phyloP scores from a whole-genome alignment of 306 rosid species.

The Prunus campanulata region DNA sequence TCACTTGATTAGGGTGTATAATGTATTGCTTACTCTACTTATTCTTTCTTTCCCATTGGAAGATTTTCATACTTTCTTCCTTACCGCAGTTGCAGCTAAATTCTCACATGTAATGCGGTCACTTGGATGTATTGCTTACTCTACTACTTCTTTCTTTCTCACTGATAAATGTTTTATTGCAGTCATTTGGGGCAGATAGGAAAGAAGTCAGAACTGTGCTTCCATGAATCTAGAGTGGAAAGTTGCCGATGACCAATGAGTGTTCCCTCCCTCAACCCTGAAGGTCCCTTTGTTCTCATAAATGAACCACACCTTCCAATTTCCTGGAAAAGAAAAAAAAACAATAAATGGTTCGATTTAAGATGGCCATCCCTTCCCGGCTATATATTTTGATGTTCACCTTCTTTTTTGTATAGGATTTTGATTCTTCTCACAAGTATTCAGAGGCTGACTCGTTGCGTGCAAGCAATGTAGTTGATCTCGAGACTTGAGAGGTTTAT shows the following conservation, averaged over 20 bases:
- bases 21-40: neutral
- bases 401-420: conserved; percentile 35
- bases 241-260: conserved; percentile 7
- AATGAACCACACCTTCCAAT: conserved; percentile 20
- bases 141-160: too few species aligned
- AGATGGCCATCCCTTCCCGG: conserved; percentile 29
- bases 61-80: neutral
- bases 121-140: too few species aligned
- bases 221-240: conserved; percentile 35
- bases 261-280: neutral
- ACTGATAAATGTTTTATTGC: conserved; percentile 21
- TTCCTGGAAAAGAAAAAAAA: conserved; percentile 18
- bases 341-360: conserved; percentile 40
- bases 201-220: conserved; percentile 68
- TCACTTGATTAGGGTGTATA: neutral
- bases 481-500: conserved; percentile 27
- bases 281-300: neutral
- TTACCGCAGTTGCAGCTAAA: neutral
- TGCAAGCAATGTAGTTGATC: conserved; percentile 35
- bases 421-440: conserved; percentile 35
- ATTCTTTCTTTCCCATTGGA: neutral
- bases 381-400: conserved; percentile 13
- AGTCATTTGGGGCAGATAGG: conserved; percentile 80
- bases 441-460: conserved; percentile 23
- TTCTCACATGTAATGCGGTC: neutral